phyloP scores from a whole-genome alignment of 1,139 yeast genomes.

The Spathaspora sp. region DNA sequence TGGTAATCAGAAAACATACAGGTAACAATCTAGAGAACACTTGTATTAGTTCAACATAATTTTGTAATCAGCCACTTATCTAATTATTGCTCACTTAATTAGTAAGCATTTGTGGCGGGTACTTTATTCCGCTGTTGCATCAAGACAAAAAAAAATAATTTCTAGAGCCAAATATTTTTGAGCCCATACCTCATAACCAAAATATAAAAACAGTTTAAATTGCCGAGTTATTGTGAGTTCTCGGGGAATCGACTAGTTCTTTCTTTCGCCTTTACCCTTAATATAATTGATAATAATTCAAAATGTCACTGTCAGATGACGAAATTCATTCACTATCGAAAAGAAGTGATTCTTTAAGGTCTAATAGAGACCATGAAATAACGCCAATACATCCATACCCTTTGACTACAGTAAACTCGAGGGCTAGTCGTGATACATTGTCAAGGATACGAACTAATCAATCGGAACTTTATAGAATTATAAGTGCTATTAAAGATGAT shows the following conservation, averaged over 20 bases:
- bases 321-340: neutral
- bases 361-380: neutral
- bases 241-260: neutral
- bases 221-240: neutral
- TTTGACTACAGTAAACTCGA: neutral
- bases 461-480: conserved; percentile 29
- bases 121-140: neutral
- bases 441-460: conserved; percentile 14
- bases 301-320: neutral
- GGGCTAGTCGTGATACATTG: neutral
- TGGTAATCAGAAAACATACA: neutral
- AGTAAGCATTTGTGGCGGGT: neutral
- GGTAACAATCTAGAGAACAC: neutral
- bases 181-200: neutral
- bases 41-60: neutral
- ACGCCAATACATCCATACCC: neutral
- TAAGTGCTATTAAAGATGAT: conserved; percentile 36
- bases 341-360: neutral
- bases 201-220: neutral
- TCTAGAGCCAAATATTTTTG: neutral
- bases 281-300: neutral
- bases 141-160: neutral
- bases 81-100: neutral
- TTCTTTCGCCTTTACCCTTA: neutral
- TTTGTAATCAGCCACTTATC: neutral